A percentile compares a stretch with the other conserved stretches of the same genome.
phyloP scores from a whole-genome alignment of 192 early-diverging fungal genomes.

The Coemansia sp. region DNA sequence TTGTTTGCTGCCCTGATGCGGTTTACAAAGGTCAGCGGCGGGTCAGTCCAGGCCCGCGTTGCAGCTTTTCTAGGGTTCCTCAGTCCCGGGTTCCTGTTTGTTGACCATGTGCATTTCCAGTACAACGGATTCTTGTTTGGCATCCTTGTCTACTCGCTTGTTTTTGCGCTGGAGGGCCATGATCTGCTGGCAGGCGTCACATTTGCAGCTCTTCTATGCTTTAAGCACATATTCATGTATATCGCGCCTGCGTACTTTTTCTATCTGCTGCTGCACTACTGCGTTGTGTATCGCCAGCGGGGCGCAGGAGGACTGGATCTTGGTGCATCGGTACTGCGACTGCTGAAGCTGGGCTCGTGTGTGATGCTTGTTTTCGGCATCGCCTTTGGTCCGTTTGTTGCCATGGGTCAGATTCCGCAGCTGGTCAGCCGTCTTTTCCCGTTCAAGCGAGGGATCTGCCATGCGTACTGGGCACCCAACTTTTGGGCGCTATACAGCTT shows the following conservation, averaged over 20 bases:
- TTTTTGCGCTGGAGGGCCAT: conserved; percentile 66
- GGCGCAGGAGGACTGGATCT: neutral
- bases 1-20: conserved; percentile 69
- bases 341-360: conserved; percentile 65
- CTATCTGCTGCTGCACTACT: conserved; percentile 79
- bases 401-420: conserved; percentile 73
- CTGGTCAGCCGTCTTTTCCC: conserved; percentile 85
- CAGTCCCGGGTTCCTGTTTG: conserved; percentile 76
- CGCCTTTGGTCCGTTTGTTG: conserved; percentile 83
- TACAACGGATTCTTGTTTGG: conserved; percentile 96
- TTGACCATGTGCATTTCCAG: conserved; percentile 98
- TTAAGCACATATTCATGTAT: conserved; percentile 97
- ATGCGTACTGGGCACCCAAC: conserved; percentile 97
- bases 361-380: conserved; percentile 72
- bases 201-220: conserved; percentile 91
- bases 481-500: conserved; percentile 94
- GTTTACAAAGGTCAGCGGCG: conserved; percentile 38
- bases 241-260: conserved; percentile 92
- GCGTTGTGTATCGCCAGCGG: conserved; percentile 46
- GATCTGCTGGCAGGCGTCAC: conserved; percentile 60
- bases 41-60: conserved; percentile 37
- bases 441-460: conserved; percentile 94
- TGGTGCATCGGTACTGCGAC: conserved; percentile 30
- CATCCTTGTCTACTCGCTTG: conserved; percentile 78
- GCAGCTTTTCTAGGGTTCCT: conserved; percentile 64